Base-by-base conservation (phyloP, 495 filamentous ascomycete species). In the Mycothermus thermophilus region DNA sequence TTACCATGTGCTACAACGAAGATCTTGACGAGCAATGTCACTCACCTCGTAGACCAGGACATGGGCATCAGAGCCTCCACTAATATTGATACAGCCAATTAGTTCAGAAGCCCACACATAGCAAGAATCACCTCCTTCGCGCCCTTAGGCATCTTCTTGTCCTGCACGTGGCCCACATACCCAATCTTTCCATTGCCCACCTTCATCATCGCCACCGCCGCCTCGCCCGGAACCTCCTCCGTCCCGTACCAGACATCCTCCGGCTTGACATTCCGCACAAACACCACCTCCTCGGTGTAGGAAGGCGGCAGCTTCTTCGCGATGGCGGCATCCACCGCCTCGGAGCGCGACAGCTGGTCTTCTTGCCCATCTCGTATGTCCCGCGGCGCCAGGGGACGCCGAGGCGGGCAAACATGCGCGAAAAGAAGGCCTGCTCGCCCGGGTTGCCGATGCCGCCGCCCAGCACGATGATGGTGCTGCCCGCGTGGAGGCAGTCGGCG, bases 141-240 rank as follows among this genome's bases (percentile, higher is more conserved):
- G 5, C 40, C 51, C n/a, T n/a, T n/a, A n/a, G n/a, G n/a, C n/a
- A n/a, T n/a, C 15, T 50, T 41, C 50, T 66, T 63, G 1, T 41
- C 49, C 38, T 67, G 64, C 27, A 67, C 57, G 55, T 71, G 63
- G 8, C 64, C 64, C 37, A 63, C 43, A 40, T 67, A 66, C 13
- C 53, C 55, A n/a, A 69, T 32, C 42, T 43, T 55, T 9, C 62
- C 62, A 12, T 34, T 12, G 12, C 60, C 59, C 13, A 62, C 37
- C 33, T 40, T 59, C 11, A 48, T 41, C 13, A 50, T 54, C 21
- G 45, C 58, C 19, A 60, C 54, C 4, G 51, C 52, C 8, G 60
- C 48, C 44, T 62, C 46, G 17, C 11, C 15, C 4, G 9, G 10
- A 12, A 13, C 19, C 1, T 24, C 31, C 17, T 21, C 32, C 22